Evolutionary conservation across 345 rosid genomes (phyloP).

Genomic region (Populus nigra): DNA sequence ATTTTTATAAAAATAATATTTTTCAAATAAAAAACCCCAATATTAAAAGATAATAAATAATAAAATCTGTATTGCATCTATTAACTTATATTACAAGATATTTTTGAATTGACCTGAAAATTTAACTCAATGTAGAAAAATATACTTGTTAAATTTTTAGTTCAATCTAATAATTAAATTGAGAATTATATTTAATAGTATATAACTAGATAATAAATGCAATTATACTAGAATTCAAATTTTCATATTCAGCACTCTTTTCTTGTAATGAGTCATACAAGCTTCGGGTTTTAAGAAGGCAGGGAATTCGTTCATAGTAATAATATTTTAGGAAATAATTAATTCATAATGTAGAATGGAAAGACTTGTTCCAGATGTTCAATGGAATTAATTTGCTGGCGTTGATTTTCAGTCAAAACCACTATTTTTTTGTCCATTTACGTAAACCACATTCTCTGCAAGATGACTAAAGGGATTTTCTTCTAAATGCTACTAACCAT

Average conservation of each 20-base stretch:
- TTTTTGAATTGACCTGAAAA: too few relatives aligned
- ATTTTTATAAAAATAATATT: too few relatives aligned
- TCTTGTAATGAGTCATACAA: not conserved
- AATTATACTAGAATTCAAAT: too few relatives aligned
- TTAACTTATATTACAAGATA: fast-evolving
- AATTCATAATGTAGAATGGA: not conserved
- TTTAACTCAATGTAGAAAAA: too few relatives aligned
- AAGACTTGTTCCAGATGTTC: not conserved
- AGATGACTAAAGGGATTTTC: not conserved
- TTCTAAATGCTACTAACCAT: not conserved
- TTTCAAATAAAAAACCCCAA: too few relatives aligned
- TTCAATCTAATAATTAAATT: too few relatives aligned
- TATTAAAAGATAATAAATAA: too few relatives aligned
- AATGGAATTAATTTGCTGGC: not conserved
- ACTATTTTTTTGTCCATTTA: not conserved
- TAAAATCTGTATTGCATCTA: too few relatives aligned
- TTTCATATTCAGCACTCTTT: too few relatives aligned
- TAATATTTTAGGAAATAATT: not conserved
- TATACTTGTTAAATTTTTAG: too few relatives aligned
- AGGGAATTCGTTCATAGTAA: not conserved
- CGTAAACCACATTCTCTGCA: not conserved
- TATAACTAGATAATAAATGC: too few relatives aligned
- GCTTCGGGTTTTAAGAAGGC: not conserved
- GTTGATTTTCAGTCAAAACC: not conserved
- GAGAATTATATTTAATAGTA: fast-evolving